Conservation (phyloP, 192 early-diverging fungal species). For the Cetraspora pellucida region DNA sequence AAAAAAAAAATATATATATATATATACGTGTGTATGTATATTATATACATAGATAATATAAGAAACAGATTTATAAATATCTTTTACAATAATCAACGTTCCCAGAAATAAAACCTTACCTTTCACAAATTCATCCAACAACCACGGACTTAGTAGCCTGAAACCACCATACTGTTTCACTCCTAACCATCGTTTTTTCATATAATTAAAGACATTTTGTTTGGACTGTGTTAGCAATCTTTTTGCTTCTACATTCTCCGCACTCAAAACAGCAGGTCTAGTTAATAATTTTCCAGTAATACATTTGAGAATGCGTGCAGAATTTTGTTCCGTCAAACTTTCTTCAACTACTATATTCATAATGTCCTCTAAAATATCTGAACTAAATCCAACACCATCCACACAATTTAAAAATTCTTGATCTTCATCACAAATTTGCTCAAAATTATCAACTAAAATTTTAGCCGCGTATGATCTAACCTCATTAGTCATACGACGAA, state of each 20-base stretch:
- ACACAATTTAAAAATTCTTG: slow-evolving; percentile 35
- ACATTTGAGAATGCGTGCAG: slow-evolving; percentile 1
- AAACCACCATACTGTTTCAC: slow-evolving; percentile 31
- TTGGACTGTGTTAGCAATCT: slow-evolving; percentile 12
- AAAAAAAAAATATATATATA: too few relatives aligned
- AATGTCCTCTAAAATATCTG: slow-evolving; percentile 34
- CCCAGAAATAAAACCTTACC: neutral
- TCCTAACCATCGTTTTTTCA: slow-evolving; percentile 27
- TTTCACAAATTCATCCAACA: slow-evolving; percentile 30
- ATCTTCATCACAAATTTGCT: slow-evolving; percentile 23
- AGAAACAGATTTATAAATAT: too few relatives aligned
- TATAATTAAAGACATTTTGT: slow-evolving; percentile 32
- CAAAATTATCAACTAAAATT: slow-evolving; percentile 32
- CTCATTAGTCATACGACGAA: slow-evolving; percentile 11
- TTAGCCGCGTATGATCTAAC: slow-evolving; percentile 3
- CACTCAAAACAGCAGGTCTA: slow-evolving; percentile 17
- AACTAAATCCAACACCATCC: slow-evolving; percentile 31
- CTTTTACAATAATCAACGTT: too few relatives aligned
- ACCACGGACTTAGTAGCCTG: neutral
- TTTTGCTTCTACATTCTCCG: slow-evolving; percentile 31
- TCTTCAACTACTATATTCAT: slow-evolving; percentile 26
- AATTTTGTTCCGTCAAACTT: slow-evolving; percentile 28
- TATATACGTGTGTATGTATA: too few relatives aligned
- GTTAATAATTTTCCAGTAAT: slow-evolving; percentile 32
- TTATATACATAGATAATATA: too few relatives aligned